These are phyloP conservation scores for Graphium sp. DNA, from an alignment of 2,329 filamentous ascomycete species.

Conservation along the genomic window DNA sequence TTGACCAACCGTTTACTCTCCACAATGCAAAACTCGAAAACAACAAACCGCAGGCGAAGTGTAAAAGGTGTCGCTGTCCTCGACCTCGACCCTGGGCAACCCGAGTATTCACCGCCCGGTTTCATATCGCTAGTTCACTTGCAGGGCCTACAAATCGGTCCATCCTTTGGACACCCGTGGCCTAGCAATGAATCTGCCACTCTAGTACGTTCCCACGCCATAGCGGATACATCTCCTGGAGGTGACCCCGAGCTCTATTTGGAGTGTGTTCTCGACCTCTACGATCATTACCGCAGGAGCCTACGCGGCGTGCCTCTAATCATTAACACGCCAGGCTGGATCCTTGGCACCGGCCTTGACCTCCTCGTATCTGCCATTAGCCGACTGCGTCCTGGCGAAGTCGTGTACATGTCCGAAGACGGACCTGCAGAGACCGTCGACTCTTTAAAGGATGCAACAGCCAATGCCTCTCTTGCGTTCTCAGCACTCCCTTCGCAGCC, in stretches of 20 bases:
- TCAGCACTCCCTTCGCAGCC: slow-evolving; percentile 40
- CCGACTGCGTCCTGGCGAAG: slow-evolving; percentile 36
- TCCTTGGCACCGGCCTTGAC: slow-evolving; percentile 52
- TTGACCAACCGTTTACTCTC: slow-evolving; percentile 53
- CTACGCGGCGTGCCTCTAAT: slow-evolving; percentile 37
- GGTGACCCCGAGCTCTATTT: slow-evolving; percentile 52
- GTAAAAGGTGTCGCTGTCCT: slow-evolving; percentile 34
- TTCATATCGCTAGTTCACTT: slow-evolving; percentile 51
- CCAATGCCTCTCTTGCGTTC: slow-evolving; percentile 18
- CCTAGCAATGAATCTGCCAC: slow-evolving; percentile 2
- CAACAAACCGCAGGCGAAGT: slow-evolving; percentile 6
- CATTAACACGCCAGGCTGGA: slow-evolving; percentile 62
- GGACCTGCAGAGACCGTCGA: slow-evolving; percentile 41
- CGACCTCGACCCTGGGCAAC: slow-evolving; percentile 63
- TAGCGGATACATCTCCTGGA: slow-evolving; percentile 48
- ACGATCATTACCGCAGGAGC: slow-evolving; percentile 33
- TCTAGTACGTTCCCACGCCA: slow-evolving; percentile 44
- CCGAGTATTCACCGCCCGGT: slow-evolving; percentile 56
- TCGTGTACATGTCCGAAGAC: slow-evolving; percentile 53
- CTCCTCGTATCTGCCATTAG: slow-evolving; percentile 41
- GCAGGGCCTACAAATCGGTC: slow-evolving; percentile 41
- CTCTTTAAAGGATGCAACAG: slow-evolving; percentile 26
- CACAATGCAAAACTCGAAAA: slow-evolving; percentile 9
- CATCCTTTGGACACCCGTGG: slow-evolving; percentile 46
- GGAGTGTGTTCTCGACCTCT: slow-evolving; percentile 45